Evolutionary conservation across 345 rosid genomes (phyloP).

Genomic region (Gossypium longicalyx): DNA sequence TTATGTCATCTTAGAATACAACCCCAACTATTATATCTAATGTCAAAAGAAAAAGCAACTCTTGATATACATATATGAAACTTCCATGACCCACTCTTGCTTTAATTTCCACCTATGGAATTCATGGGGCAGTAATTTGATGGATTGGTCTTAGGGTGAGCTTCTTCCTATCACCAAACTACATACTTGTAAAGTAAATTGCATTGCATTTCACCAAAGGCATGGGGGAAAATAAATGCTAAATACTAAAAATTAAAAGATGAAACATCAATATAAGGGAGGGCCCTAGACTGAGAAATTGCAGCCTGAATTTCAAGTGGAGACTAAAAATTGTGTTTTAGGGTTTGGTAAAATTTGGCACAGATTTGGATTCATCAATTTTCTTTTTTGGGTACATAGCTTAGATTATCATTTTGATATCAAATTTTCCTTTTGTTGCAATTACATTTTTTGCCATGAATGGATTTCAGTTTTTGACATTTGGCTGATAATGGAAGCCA

Average conservation of each 20-base stretch:
- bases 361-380: not conserved
- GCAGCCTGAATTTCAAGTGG: not conserved
- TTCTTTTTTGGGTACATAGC: not conserved
- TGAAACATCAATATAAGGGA: not conserved
- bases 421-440: not conserved
- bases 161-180: not conserved
- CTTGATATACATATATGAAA: not conserved
- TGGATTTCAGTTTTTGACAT: not conserved
- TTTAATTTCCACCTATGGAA: not conserved
- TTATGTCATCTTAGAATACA: not conserved
- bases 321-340: not conserved
- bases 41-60: not conserved
- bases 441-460: not conserved
- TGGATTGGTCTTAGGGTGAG: not conserved
- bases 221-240: not conserved
- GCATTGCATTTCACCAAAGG: conserved; percentile 1
- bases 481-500: conserved; percentile 11
- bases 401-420: conserved; percentile 2
- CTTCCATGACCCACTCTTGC: not conserved
- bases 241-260: not conserved
- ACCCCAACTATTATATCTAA: not conserved
- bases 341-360: conserved; percentile 2
- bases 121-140: not conserved
- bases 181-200: not conserved
- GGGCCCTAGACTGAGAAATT: not conserved